phyloP scores from a whole-genome alignment of 805 yeast species.

The Yarrowia alimentaria region DNA sequence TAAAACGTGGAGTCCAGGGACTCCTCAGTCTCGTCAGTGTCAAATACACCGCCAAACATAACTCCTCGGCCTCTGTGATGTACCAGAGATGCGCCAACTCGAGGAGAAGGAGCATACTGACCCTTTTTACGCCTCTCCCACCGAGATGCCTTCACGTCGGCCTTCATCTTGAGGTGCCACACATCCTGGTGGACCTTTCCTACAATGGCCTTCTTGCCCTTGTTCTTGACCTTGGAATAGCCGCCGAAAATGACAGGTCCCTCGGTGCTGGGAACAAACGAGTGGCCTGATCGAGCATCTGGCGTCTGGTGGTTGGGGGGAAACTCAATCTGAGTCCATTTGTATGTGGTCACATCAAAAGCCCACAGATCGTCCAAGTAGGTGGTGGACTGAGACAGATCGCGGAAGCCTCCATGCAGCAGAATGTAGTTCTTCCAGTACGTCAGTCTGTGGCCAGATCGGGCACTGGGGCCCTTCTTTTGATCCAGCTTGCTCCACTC shows the following conservation, averaged over 20 bases:
- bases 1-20: constrained; percentile 79
- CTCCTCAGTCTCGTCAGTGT: constrained; percentile 93
- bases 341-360: constrained; percentile 82
- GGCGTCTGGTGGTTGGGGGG: constrained; percentile 80
- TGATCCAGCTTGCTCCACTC: constrained; percentile 88
- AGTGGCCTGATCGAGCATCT: constrained; percentile 92
- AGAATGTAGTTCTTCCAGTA: constrained; percentile 89
- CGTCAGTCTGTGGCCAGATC: constrained; percentile 90
- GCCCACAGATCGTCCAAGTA: constrained; percentile 88
- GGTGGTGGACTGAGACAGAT: constrained; percentile 77
- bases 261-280: constrained; percentile 69
- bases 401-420: constrained; percentile 90
- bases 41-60: constrained; percentile 93
- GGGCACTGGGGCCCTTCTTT: constrained; percentile 67
- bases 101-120: constrained; percentile 85
- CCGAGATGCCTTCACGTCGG: constrained; percentile 69
- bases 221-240: constrained; percentile 84
- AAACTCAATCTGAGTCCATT: constrained; percentile 87
- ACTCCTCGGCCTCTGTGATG: constrained; percentile 89
- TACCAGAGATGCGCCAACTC: constrained; percentile 93
- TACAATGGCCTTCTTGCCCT: constrained; percentile 76
- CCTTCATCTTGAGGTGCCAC: constrained; percentile 85
- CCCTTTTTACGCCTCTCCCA: constrained; percentile 91
- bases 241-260: constrained; percentile 93
- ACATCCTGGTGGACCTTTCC: constrained; percentile 85